Evolutionary conservation across 208 protist species (phyloP), one percentile per base, ranked within the genome.

Genomic region (Leishmania arabica): DNA sequence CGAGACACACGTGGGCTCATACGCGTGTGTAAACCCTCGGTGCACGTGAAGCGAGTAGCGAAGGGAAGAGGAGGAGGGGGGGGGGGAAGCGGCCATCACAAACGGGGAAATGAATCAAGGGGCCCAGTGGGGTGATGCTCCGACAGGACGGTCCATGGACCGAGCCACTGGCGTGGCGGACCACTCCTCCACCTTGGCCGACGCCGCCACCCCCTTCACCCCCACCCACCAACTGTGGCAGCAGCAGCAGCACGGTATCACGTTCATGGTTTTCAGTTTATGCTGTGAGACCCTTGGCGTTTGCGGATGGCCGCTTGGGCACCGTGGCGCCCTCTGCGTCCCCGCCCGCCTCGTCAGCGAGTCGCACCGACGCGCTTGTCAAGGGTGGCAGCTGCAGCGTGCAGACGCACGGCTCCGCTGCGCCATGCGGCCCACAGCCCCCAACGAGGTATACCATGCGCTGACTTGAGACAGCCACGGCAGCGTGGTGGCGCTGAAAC

Each of bases 391-490:
- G 53, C 51, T 68, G 72, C 40, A 85, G 62, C 60, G 77, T 68
- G 71, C 45, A 81, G 8, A 69, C 77, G 31, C 6, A 21, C 62
- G 82, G 82, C 82, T 53, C 77, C 6, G 71, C 70, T 17, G 56
- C 51, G 5, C 8, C 82, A 42, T 71, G 27, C 34, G 45, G 17
- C 1, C 75, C 75, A 24, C 70, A 81, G 34, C 92, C 92, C 24
- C 92, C 92, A 13, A 92, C 88, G 24, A 95, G 71, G 73, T 88
- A 93, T 9, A 90, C 87, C 49, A 88, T 77, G n/a, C 90, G 85
- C 68, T 77, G 77, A 34, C 80, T 79, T 3, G 79, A 89, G 53
- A 83, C 81, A 40, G 86, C 86, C 27, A 87, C 54, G 4, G 87
- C 85, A 77, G 92, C 90, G 64, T 91, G 82, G 45, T 85, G 82